Percentiles rank a stretch among this genome's conserved stretches.
phyloP scores from a whole-genome alignment of 2,329 filamentous ascomycete genomes.

The Colletotrichum sp. region DNA sequence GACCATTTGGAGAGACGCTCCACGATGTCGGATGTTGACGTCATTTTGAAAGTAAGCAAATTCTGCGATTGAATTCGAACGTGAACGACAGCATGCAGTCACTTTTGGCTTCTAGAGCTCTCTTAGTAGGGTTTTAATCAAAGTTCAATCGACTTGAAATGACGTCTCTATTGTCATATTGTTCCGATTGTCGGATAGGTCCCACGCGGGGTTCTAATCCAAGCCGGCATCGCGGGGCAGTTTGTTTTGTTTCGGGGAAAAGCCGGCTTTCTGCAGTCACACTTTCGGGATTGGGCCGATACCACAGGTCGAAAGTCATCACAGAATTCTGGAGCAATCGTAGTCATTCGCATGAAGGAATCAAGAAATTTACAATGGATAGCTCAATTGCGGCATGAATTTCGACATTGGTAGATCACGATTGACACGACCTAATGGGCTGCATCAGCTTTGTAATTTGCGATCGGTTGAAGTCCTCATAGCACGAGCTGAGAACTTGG shows the following conservation, averaged over 20 bases:
- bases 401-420: fast-evolving
- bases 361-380: not conserved
- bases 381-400: not conserved
- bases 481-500: not conserved
- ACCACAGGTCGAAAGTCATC: fast-evolving
- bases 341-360: not conserved
- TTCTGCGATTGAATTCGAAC: not conserved
- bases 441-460: not conserved
- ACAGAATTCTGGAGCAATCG: not conserved
- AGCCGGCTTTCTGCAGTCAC: not conserved
- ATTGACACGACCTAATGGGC: not conserved
- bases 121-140: not conserved
- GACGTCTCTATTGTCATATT: not conserved
- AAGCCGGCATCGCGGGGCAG: not conserved
- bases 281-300: not conserved
- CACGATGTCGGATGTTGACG: not conserved
- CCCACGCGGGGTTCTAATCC: fast-evolving
- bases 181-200: not conserved
- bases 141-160: not conserved
- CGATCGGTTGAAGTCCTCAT: not conserved
- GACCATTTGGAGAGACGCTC: not conserved
- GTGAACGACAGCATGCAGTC: not conserved
- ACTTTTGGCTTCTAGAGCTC: not conserved
- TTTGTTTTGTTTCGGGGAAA: not conserved
- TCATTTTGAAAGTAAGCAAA: not conserved